A percentile compares a stretch with the other conserved stretches of the same genome.
Conservation (phyloP, 108 stramenopile genomes). For the Cyclotella atomus region DNA sequence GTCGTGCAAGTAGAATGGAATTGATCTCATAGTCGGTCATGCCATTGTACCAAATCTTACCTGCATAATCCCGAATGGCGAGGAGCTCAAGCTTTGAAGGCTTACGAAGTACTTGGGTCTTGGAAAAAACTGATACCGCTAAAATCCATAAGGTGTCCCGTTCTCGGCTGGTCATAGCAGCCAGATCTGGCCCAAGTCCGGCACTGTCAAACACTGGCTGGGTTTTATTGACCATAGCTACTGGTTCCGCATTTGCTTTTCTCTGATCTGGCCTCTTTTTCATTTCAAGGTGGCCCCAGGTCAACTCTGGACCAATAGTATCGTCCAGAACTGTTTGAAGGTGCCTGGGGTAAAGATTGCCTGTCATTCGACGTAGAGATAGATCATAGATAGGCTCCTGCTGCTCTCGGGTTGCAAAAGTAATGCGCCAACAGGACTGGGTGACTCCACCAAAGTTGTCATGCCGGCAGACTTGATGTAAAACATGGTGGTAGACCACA, state of each 20-base stretch:
- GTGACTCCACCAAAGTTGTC: neutral
- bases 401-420: neutral
- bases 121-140: neutral
- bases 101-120: neutral
- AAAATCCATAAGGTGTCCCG: neutral
- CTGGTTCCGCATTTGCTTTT: neutral
- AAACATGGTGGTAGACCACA: neutral
- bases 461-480: neutral
- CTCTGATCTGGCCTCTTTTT: neutral
- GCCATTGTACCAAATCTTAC: neutral
- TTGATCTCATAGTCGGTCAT: neutral
- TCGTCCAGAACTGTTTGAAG: neutral
- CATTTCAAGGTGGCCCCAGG: neutral
- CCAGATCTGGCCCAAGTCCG: neutral
- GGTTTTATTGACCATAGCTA: neutral
- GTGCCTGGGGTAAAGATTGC: neutral
- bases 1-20: neutral
- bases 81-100: neutral
- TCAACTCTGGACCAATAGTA: neutral
- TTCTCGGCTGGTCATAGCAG: neutral
- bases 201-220: neutral
- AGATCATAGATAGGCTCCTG: neutral
- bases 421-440: neutral
- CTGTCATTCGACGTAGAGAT: neutral
- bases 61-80: slow-evolving; percentile 6